phyloP scores from a whole-genome alignment of 73 alveolate species.

The Paramecium bursaria region DNA sequence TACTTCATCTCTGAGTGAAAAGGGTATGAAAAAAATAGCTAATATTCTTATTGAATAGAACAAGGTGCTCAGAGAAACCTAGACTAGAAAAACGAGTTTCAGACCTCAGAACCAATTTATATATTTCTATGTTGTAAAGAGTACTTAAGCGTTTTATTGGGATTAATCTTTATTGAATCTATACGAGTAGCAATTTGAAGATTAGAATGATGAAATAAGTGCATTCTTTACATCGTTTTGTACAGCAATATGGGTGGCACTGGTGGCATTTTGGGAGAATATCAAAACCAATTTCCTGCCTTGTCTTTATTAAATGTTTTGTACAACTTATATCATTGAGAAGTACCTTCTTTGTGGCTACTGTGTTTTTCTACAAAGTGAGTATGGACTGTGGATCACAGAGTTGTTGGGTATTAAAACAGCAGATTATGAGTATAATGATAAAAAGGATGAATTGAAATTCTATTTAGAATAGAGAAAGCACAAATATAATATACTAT shows the following conservation, averaged over 20 bases:
- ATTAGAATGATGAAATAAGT: constrained; percentile 35
- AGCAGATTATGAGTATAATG: constrained; percentile 58
- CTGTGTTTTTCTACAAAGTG: constrained; percentile 47
- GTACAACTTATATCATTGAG: constrained; percentile 5
- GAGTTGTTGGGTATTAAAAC: constrained; percentile 50
- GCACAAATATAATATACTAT: not conserved
- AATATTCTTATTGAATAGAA: constrained; percentile 1
- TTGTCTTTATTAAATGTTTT: constrained; percentile 15
- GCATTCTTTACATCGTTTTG: too few relatives aligned
- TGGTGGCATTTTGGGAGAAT: not conserved
- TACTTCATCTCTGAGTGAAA: not conserved
- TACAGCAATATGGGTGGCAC: not conserved
- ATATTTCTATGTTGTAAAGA: constrained; percentile 22
- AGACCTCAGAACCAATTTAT: too few relatives aligned
- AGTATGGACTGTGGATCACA: constrained; percentile 44
- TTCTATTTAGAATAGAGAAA: constrained; percentile 25
- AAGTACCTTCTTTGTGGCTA: constrained; percentile 37
- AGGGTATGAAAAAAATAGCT: constrained; percentile 19
- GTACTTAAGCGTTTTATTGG: constrained; percentile 16
- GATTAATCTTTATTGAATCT: constrained; percentile 39
- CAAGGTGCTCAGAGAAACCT: too few relatives aligned
- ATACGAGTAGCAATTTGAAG: constrained; percentile 23
- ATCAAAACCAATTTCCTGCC: not conserved
- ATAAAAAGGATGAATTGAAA: constrained; percentile 34
- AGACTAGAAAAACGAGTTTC: too few relatives aligned